These are phyloP conservation scores for Magnaporthiopsis incrustans DNA, from an alignment of 2,329 filamentous ascomycete species.

Conservation along the genomic window DNA sequence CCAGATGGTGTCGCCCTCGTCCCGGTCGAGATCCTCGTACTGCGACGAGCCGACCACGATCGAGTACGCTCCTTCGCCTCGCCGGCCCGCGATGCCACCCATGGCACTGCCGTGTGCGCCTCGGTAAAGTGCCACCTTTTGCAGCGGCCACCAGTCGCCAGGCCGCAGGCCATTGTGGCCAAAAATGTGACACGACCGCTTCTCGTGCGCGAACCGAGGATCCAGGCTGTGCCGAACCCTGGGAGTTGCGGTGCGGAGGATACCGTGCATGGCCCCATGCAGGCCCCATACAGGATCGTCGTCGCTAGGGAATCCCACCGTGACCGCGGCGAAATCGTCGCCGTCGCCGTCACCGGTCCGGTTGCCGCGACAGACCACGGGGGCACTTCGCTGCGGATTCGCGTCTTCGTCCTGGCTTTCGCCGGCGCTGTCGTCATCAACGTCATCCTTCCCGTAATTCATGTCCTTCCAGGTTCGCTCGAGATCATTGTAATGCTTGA, in stretches of 20 bases:
- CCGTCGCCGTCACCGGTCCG: neutral
- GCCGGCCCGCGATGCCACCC: constrained; percentile 42
- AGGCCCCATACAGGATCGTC: constrained; percentile 22
- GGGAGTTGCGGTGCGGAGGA: constrained; percentile 11
- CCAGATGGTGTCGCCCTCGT: constrained; percentile 16
- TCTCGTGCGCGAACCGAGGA: constrained; percentile 7
- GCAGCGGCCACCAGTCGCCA: constrained; percentile 46
- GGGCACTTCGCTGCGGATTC: neutral
- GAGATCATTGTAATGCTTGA: neutral
- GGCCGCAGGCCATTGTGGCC: constrained; percentile 25
- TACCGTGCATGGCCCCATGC: constrained; percentile 22
- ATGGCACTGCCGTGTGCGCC: constrained; percentile 43
- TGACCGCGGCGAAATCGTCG: neutral
- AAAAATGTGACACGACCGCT: constrained; percentile 13
- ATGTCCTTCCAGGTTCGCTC: neutral
- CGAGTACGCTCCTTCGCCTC: constrained; percentile 38
- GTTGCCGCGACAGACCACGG: too few species aligned
- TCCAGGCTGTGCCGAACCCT: constrained; percentile 14
- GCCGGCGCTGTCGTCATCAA: neutral
- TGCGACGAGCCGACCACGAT: constrained; percentile 34
- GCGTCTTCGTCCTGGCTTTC: neutral
- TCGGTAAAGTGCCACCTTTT: constrained; percentile 39
- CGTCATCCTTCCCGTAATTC: neutral
- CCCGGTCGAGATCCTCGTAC: constrained; percentile 19
- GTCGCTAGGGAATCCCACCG: constrained; percentile 11